phyloP scores from a whole-genome alignment of 331 rosid genomes.

The Rhamnella rubrinervis region DNA sequence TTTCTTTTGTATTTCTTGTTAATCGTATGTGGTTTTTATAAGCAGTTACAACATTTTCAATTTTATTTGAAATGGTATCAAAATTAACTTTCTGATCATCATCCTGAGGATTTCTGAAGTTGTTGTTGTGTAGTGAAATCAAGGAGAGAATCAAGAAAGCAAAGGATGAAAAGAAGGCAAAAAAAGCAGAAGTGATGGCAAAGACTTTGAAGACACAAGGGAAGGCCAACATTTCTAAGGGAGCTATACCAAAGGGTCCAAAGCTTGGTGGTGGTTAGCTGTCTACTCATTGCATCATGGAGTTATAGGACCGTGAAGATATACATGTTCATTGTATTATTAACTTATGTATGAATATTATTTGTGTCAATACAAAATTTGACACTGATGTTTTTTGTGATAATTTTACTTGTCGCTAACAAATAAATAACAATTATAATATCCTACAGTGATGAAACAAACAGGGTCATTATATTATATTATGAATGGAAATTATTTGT shows the following conservation, averaged over 20 bases:
- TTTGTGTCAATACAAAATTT: too few relatives aligned
- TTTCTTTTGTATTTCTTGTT: not conserved
- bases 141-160: conserved; percentile 88
- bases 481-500: too few relatives aligned
- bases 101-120: not conserved
- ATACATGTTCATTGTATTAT: too few relatives aligned
- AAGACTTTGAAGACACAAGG: conserved; percentile 63
- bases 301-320: conserved; percentile 15
- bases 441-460: too few relatives aligned
- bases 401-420: too few relatives aligned
- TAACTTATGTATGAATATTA: too few relatives aligned
- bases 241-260: conserved; percentile 18
- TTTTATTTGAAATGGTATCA: not conserved
- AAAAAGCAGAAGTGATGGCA: conserved; percentile 67
- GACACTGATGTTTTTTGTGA: too few relatives aligned
- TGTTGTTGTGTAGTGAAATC: conserved; percentile 53
- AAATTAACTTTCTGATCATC: not conserved
- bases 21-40: not conserved
- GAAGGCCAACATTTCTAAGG: conserved; percentile 52
- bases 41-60: not conserved
- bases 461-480: too few relatives aligned
- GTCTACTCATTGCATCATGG: conserved; percentile 11
- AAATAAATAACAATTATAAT: too few relatives aligned
- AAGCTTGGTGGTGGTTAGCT: conserved; percentile 60
- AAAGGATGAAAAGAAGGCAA: conserved; percentile 88